Evolutionary conservation across 805 yeast species (phyloP).

Genomic region (Isabelozyma rhagii): DNA sequence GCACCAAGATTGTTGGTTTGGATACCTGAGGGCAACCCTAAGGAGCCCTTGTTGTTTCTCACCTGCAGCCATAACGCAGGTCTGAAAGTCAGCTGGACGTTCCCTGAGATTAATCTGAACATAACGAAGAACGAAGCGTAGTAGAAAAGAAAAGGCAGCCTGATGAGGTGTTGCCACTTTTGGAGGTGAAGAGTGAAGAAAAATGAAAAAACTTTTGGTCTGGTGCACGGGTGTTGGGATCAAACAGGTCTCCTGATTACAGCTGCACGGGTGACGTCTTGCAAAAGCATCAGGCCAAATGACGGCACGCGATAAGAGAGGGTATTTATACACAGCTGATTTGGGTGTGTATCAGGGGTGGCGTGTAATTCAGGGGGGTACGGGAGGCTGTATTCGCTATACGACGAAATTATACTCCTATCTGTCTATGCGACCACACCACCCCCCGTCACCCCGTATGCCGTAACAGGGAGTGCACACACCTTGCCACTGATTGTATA

Average conservation of each 20-base stretch:
- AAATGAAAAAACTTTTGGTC: neutral
- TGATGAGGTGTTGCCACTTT: neutral
- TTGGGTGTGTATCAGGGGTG: too few species aligned
- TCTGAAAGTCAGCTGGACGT: conserved; percentile 33
- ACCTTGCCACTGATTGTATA: neutral
- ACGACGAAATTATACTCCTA: too few species aligned
- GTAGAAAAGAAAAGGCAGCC: neutral
- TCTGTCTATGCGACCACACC: too few species aligned
- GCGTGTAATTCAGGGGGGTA: too few species aligned
- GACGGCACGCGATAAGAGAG: neutral
- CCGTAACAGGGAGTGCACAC: neutral
- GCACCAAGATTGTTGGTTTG: neutral
- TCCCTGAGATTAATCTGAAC: conserved; percentile 38
- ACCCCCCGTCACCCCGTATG: neutral
- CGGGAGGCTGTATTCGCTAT: too few species aligned
- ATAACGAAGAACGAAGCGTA: conserved; percentile 9
- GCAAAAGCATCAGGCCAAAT: neutral
- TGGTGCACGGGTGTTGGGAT: neutral
- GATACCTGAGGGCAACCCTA: conserved; percentile 3
- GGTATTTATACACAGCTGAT: neutral
- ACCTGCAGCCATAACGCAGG: conserved; percentile 38
- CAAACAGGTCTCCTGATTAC: neutral
- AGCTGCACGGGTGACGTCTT: neutral
- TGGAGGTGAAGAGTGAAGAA: neutral
- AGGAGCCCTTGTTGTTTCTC: conserved; percentile 19